phyloP scores from a whole-genome alignment of 2,329 filamentous ascomycete genomes.

The Periconia digitata region DNA sequence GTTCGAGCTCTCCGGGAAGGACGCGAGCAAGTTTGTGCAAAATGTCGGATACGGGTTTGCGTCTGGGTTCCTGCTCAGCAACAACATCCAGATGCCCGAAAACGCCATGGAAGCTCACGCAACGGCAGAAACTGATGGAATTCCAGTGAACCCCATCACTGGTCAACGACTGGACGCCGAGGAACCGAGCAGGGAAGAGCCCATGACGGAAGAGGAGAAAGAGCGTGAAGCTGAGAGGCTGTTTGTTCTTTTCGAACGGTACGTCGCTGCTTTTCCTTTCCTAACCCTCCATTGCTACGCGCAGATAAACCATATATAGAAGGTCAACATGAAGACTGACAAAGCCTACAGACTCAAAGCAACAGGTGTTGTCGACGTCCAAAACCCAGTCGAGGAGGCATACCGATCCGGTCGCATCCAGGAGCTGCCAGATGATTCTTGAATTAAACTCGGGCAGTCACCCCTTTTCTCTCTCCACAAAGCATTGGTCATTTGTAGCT shows the following conservation, averaged over 20 bases:
- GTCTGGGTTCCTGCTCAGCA: conserved; percentile 83
- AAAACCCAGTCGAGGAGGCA: conserved; percentile 76
- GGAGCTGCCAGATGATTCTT: conserved; percentile 61
- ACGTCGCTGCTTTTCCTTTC: conserved; percentile 13
- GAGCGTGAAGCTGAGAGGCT: conserved; percentile 86
- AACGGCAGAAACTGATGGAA: conserved; percentile 25
- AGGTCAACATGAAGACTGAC: conserved; percentile 7
- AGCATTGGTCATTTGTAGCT: too few species aligned
- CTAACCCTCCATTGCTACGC: too few species aligned
- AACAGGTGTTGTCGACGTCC: conserved; percentile 74
- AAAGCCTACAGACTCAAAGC: conserved; percentile 58
- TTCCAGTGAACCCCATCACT: conserved; percentile 77
- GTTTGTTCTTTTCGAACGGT: conserved; percentile 90
- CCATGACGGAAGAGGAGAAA: conserved; percentile 91
- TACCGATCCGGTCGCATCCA: conserved; percentile 70
- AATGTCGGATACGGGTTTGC: conserved; percentile 96
- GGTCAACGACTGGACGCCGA: conserved; percentile 78
- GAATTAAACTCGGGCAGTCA: conserved; percentile 13
- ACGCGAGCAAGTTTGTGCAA: conserved; percentile 77
- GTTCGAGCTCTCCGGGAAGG: conserved; percentile 82
- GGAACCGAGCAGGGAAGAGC: conserved; percentile 58
- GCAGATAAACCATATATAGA: background rate
- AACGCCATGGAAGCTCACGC: conserved; percentile 61
- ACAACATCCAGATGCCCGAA: conserved; percentile 76
- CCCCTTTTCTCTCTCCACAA: too few species aligned